phyloP scores from a whole-genome alignment of 225 moss, liverwort and hornwort genomes.

The Straminergon stramineum region DNA sequence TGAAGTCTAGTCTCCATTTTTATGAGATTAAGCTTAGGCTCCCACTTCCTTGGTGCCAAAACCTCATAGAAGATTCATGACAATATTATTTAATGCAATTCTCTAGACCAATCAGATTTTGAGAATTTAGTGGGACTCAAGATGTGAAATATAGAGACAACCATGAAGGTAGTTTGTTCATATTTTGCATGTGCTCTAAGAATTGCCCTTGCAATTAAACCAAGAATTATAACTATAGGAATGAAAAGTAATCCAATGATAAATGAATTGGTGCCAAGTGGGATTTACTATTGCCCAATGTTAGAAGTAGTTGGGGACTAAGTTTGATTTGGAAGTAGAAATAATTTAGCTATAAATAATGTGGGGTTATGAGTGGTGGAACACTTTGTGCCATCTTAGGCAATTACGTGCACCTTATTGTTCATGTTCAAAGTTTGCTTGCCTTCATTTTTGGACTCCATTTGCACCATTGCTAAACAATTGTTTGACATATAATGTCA shows the following conservation, averaged over 20 bases:
- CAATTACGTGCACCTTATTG: no score
- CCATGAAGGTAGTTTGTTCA: neutral
- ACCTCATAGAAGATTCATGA: neutral
- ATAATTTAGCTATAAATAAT: no score
- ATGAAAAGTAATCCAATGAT: neutral
- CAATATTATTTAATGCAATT: neutral
- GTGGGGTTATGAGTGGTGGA: no score
- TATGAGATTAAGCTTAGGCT: fast-evolving
- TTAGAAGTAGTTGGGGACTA: neutral
- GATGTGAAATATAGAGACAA: fast-evolving
- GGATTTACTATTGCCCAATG: fast-evolving
- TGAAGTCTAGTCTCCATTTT: neutral
- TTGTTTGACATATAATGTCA: no score
- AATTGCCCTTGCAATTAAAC: neutral
- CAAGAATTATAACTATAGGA: fast-evolving
- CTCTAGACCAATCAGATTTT: neutral
- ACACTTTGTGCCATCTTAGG: no score
- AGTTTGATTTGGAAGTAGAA: neutral
- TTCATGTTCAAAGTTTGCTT: no score
- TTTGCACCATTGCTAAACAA: no score
- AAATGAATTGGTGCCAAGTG: neutral
- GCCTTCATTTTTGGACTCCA: no score
- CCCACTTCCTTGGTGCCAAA: neutral
- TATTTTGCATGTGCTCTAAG: neutral
- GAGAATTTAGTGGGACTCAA: neutral